Base-by-base conservation (phyloP, 176 grass and related monocot species). In the Hyparrhenia diplandra region DNA sequence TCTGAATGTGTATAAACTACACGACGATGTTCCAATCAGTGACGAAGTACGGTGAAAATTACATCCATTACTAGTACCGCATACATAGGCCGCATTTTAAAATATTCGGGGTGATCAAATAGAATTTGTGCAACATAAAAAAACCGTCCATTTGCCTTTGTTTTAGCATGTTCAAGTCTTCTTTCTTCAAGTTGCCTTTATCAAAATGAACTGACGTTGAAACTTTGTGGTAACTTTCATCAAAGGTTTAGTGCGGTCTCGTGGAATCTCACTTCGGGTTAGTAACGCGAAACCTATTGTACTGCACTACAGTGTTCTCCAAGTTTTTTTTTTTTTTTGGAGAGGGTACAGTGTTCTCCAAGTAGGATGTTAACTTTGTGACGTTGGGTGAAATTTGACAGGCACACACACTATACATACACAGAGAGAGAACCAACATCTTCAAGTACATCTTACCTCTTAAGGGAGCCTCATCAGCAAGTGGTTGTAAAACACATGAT, bases 41-140 rank as follows among this genome's bases (percentile, higher is more conserved):
- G 83, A 77, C 29, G 64, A 29, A 64, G 39, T 41, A 21, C n/a
- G 43, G n/a, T 76, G 82, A 81, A 80, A 85, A 64, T 49, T 64
- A 76, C 61, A 84, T 61, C 75, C 68, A 78, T n/a, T n/a, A n/a
- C 66, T 2, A 55, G 9, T 78, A 59, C 16, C 32, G 58, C 55
- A 32, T 57, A 41, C 32, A 28, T 18, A 36, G 73, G 30, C 21
- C 39, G 13, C 13, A 27, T 37, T 42, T 52, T 6, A 39, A 18
- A 31, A 69, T 51, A 41, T 8, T 27, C 3, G 13, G 4, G 41
- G 54, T 71, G 32, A 36, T 76, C 64, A 71, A 64, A 35, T 57
- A 57, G 36, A 58, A 72, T 47, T 46, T 58, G 68, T 55, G 42
- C 23, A 5, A 10, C 28, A 16, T 70, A 85, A 36, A 63, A 62